These are phyloP conservation scores for Chalciporus chontae DNA, from an alignment of 768 basidiomycete genomes.

Conservation along the genomic window DNA sequence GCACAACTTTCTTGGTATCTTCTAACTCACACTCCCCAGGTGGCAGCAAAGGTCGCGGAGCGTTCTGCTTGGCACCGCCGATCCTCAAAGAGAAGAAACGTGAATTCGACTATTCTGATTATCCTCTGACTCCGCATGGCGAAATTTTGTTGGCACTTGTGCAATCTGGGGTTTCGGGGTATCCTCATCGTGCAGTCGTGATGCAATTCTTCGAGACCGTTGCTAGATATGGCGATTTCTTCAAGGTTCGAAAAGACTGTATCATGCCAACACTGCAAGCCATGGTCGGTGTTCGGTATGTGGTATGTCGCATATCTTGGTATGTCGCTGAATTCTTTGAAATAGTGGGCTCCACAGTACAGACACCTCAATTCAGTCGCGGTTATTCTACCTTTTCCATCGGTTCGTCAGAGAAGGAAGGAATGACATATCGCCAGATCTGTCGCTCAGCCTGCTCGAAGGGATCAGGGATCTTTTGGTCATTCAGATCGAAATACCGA, in stretches of 20 bases:
- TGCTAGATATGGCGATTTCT: constrained; percentile 93
- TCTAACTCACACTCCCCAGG: constrained; percentile 35
- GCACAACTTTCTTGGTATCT: not conserved
- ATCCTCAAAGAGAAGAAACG: constrained; percentile 67
- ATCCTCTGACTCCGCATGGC: constrained; percentile 85
- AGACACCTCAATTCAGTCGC: constrained; percentile 62
- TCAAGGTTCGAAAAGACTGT: constrained; percentile 87
- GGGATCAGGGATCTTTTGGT: constrained; percentile 73
- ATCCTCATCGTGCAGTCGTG: constrained; percentile 79
- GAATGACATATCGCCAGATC: constrained; percentile 69
- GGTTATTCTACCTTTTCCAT: constrained; percentile 90
- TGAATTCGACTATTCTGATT: constrained; percentile 68
- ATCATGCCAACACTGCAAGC: constrained; percentile 85
- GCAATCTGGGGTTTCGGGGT: constrained; percentile 75
- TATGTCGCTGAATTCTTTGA: constrained; percentile 3
- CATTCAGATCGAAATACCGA: constrained; percentile 74
- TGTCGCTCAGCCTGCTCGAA: constrained; percentile 69
- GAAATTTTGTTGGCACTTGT: constrained; percentile 85
- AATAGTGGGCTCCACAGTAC: constrained; percentile 82
- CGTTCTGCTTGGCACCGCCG: constrained; percentile 77
- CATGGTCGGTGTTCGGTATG: constrained; percentile 80
- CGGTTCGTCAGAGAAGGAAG: constrained; percentile 84
- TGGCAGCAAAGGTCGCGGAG: constrained; percentile 76
- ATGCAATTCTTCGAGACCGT: constrained; percentile 92
- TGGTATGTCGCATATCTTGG: constrained; percentile 2